These are phyloP conservation scores for Daucus carota DNA, from an alignment of 129 eudicot species.

Conservation along the genomic window DH1_v3.0 NC_030383.2:40912001-40912500, in stretches of 20 bases:
- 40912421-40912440: constrained; percentile 72
- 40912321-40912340: constrained; percentile 98
- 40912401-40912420: constrained; percentile 95
- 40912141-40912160: not conserved
- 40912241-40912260: constrained; percentile 92
- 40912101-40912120: not conserved
- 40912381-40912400: constrained; percentile 95
- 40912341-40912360: constrained; percentile 99
- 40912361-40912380: constrained; percentile 66
- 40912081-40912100: not conserved
- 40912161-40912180: not conserved
- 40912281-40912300: constrained; percentile 68
- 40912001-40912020: not conserved
- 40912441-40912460: constrained; percentile 20
- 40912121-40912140: not conserved
- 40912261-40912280: constrained; percentile 99
- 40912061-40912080: not conserved
- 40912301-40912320: constrained; percentile 91
- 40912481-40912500: not conserved
- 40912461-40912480: not conserved
- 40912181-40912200: constrained; percentile 32
- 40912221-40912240: constrained; percentile 93
- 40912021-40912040: not conserved
- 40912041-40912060: not conserved
- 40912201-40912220: constrained; percentile 88